Evolutionary conservation across 2,329 filamentous ascomycete species (phyloP), one percentile per base, ranked within the genome.

Genomic region (Mycogone perniciosa): DNA sequence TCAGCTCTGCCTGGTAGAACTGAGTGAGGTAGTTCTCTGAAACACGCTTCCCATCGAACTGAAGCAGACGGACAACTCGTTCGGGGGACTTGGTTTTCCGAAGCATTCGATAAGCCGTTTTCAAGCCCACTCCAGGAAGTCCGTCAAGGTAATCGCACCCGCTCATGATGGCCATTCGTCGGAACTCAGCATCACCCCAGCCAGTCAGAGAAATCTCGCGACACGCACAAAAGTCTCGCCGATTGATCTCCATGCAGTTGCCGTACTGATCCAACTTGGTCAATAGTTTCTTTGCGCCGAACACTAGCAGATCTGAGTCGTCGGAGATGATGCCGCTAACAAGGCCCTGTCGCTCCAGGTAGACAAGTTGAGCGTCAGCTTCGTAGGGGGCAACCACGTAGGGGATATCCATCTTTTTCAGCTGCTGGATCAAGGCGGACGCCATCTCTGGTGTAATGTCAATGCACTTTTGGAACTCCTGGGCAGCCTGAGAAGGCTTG

Each of bases 401-500:
- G 51, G 89, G 80, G 11, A 99, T 79, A 37, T 82, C 78, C 62
- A 85, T 74, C 61, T 82, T 81, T 71, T 95, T 96, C 61, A 97
- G 76, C 66, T 95, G 89, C 59, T 96, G 90, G 52, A 99, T 99
- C 48, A 97, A 72, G 58, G 88, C 79, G 6, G 88, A 82, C 6
- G 93, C 93, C 95, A 99, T 99, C 61, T 93, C 85, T 2, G 95
- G 92, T 2, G 93, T 97, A 35, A 99, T 84, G 67, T 99, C 93
- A 54, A 97, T 86, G 42, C 91, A 88, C 67, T 97, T 99, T 64
- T 97, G 92, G 51, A 97, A 80, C 67, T 97, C 90, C 42, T 84
- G 75, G 51, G 91, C 82, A 7, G 93, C 93, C 62, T 92, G 86
- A 0, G 85, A 77, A 2, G 80, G 76, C 64, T 92, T 91, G 30